Base-by-base conservation (phyloP, 2,329 filamentous ascomycete genomes). In the Penicillium sp. region DNA sequence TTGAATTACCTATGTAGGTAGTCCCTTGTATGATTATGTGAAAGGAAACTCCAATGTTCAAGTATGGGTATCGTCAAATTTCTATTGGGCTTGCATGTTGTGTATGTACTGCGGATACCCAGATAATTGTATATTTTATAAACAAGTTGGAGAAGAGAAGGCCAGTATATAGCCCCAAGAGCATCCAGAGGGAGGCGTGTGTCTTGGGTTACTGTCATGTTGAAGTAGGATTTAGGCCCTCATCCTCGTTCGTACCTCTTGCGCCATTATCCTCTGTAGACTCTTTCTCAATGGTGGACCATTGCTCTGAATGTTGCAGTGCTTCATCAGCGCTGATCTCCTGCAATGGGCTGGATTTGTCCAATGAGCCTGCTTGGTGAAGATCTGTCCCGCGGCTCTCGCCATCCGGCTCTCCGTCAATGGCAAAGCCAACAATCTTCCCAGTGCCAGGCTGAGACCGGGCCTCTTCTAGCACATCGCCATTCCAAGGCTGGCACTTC, bases 401-500 rank as follows among this genome's bases (percentile, higher is more conserved):
- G 23, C 51, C 55, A 41, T 58, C 61, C 5, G 54, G 41, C 36
- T 67, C 66, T 9, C 65, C 65, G 39, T 72, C 68, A n/a, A 74
- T 66, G 27, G 69, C 72, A 58, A 77, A 77, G 31, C 74, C 75
- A n/a, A 77, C 75, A 51, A 71, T 74, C 59, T 76, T 77, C 21
- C 73, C 74, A 13, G 66, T 70, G 9, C 66, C 68, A 19, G 72
- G 67, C 43, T 70, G 68, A 5, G 69, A 68, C 9, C 68, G 70
- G 40, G 64, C 58, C 55, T 76, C 75, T 60, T 77, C 74, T 16
- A 97, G 74, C 19, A 97, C 89, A 74, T 97, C 94, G 25, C 94
- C 94, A 65, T 82, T 86, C 94, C 94, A 99, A 0, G 94, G 91
- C 71, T 86, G 87, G 74, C 93, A 97, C 71, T 92, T 87, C 70